phyloP scores from a whole-genome alignment of 352 stramenopile genomes.

The Phytophthora foliorum region DNA sequence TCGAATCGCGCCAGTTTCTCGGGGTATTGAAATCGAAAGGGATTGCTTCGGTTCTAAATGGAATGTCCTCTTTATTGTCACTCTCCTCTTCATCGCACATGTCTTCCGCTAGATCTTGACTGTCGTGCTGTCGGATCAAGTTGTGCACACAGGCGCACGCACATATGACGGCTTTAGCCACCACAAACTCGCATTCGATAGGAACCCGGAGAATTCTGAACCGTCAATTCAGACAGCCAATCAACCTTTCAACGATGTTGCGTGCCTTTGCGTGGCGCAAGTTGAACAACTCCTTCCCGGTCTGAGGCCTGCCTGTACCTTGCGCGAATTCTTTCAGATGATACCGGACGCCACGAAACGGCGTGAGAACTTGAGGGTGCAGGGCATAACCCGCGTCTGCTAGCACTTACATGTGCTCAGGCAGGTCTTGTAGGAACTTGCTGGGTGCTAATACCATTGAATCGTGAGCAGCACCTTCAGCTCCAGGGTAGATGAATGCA shows the following conservation, averaged over 20 bases:
- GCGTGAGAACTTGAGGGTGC: constrained; percentile 7
- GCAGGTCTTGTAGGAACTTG: neutral
- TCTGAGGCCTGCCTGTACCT: neutral
- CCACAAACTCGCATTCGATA: constrained; percentile 12
- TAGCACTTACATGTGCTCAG: neutral
- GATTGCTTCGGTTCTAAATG: neutral
- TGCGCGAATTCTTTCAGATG: constrained; percentile 12
- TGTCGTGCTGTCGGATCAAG: constrained; percentile 10
- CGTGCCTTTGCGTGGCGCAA: constrained; percentile 8
- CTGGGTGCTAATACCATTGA: constrained; percentile 10
- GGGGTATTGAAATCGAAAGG: constrained; percentile 13
- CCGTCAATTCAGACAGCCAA: constrained; percentile 3
- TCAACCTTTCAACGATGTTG: constrained; percentile 11
- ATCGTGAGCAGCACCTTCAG: constrained; percentile 15
- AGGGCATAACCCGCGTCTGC: constrained; percentile 16
- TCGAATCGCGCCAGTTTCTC: constrained; percentile 13
- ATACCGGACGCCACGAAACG: constrained; percentile 1
- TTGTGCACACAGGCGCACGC: constrained; percentile 10
- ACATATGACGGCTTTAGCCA: constrained; percentile 4
- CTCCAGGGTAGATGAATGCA: constrained; percentile 6
- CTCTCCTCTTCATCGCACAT: constrained; percentile 1
- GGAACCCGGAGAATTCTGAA: constrained; percentile 6
- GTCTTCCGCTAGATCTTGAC: neutral
- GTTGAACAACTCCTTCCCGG: constrained; percentile 16
- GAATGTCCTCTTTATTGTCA: neutral